Evolutionary conservation across 768 basidiomycete species (phyloP), one percentile per base, ranked within the genome.

Genomic region (Leccinum boreale): DNA sequence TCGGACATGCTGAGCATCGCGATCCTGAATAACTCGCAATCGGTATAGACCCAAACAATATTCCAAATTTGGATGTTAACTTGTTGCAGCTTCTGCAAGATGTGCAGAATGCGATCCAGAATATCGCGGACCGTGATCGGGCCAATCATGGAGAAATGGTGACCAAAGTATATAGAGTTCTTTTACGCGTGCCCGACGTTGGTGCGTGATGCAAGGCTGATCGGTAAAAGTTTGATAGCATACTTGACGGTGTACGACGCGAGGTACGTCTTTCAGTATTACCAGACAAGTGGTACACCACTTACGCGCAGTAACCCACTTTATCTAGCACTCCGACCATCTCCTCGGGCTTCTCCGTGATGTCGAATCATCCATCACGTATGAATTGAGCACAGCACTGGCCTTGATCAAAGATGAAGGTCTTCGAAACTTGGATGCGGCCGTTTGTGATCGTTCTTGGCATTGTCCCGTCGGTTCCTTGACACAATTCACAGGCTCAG

Each of bases 321-420:
- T 33, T 10, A 15, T 57, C 39, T 52, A 72, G 71, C 69, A 72
- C 51, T 69, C 71, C 48, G 59, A 64, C 17, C 59, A 62, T 61
- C 62, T 69, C 67, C 65, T 64, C 58, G 64, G 58, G 15, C 53
- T 70, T 56, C 56, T 71, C 10, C 57, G 62, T 28, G 57, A 51
- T 28, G 53, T 72, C 31, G 63, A 61, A 57, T 60, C 68, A 31
- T 63, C 70, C 56, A 57, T 72, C 58, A 29, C 58, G 10, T 59
- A 57, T 46, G 70, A 71, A 55, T 29, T 72, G 9, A 59, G 46
- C 51, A 55, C 67, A 53, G 68, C 62, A 47, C 51, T 71, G 17
- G 59, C 58, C 47, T 53, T 72, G 56, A 68, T 71, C 28, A 63
- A 70, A 54, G 65, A 72, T 21, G 66, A 71, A 55, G 55, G 61